Conservation (phyloP, 306 rosid genomes). For the Cucumis hystrix region DNA sequence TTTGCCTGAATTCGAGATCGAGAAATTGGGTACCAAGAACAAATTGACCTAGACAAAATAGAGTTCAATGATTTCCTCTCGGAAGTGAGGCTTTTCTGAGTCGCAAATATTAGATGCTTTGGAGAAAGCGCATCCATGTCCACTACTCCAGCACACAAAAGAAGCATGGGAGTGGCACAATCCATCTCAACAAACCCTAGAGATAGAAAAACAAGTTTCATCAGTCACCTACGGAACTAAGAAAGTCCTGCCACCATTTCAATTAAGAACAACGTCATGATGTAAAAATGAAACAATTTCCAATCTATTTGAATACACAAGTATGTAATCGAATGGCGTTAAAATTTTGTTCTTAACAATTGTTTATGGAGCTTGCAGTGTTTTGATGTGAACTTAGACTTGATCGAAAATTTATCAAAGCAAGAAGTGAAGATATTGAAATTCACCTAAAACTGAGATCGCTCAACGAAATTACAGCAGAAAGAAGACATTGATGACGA, state of each 20-base stretch:
- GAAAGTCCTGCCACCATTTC: neutral
- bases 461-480: neutral
- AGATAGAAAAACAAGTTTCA: neutral
- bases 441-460: neutral
- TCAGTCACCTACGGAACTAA: neutral
- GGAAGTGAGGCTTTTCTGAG: neutral
- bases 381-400: neutral
- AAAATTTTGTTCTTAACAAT: neutral
- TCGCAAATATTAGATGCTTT: neutral
- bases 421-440: neutral
- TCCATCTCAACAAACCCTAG: neutral
- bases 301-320: neutral
- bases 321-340: neutral
- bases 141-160: neutral
- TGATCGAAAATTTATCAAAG: neutral
- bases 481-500: neutral
- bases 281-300: neutral
- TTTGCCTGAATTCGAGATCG: neutral
- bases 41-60: neutral
- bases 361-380: neutral
- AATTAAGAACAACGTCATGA: neutral
- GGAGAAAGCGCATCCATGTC: neutral
- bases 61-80: neutral
- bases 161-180: neutral
- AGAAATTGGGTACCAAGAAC: neutral